phyloP scores from a whole-genome alignment of 495 filamentous ascomycete species.

The Corynascus novoguineensis region DNA sequence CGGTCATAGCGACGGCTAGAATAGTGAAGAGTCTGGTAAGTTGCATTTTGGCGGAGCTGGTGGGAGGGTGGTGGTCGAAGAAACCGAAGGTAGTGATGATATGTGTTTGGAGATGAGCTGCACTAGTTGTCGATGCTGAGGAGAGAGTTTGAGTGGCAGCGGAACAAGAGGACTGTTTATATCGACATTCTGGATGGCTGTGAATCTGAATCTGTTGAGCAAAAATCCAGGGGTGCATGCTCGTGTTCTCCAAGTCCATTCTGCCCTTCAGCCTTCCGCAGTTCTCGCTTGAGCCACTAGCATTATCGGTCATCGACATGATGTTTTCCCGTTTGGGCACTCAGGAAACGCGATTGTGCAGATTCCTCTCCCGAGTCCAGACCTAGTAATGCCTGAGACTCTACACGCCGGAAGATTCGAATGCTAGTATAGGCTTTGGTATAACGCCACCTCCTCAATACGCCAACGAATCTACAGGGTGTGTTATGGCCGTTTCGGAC shows the following conservation, averaged over 20 bases:
- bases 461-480: too few relatives aligned
- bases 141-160: not conserved
- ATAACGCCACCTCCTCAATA: too few relatives aligned
- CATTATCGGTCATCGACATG: slow-evolving; percentile 1
- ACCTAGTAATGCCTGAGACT: not conserved
- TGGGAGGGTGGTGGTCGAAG: not conserved
- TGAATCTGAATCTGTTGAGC: not conserved
- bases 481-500: too few relatives aligned
- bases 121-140: slow-evolving; percentile 18
- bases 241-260: too few relatives aligned
- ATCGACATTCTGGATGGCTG: slow-evolving; percentile 1
- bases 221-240: not conserved
- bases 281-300: not conserved
- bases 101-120: slow-evolving; percentile 6
- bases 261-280: not conserved
- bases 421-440: too few relatives aligned
- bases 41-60: slow-evolving; percentile 22
- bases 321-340: not conserved
- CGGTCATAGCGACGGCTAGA: slow-evolving; percentile 23
- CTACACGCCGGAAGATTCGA: not conserved
- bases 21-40: slow-evolving; percentile 23
- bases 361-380: not conserved
- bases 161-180: slow-evolving; percentile 8
- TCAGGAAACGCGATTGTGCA: not conserved
- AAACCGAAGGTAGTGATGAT: not conserved